phyloP scores from a whole-genome alignment of 176 grass and related monocot genomes.

The Oryza meyeriana region DNA sequence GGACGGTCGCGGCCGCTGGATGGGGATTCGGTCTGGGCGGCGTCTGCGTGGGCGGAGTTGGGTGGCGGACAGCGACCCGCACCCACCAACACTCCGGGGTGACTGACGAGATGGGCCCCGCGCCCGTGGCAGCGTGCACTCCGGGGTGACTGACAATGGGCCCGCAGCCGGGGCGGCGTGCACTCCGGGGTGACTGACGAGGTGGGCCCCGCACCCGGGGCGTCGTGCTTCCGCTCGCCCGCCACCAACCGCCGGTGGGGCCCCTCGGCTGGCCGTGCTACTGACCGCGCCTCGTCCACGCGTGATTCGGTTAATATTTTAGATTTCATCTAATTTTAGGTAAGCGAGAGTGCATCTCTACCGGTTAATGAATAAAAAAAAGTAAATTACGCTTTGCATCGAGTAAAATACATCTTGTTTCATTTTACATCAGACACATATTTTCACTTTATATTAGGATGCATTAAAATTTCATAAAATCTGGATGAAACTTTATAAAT shows the following conservation, averaged over 20 bases:
- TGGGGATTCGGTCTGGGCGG: constrained; percentile 7
- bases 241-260: background rate
- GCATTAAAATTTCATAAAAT: no score
- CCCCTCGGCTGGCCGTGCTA: background rate
- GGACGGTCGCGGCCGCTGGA: background rate
- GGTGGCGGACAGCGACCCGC: constrained; percentile 43
- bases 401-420: no score
- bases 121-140: no score
- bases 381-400: no score
- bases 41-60: background rate
- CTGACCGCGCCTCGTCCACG: background rate
- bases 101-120: background rate
- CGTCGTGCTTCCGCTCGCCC: background rate
- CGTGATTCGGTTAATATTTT: background rate
- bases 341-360: background rate
- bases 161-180: background rate
- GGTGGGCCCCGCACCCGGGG: background rate
- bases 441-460: no score
- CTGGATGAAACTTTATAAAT: no score
- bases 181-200: background rate
- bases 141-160: background rate
- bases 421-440: no score
- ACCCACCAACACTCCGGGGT: background rate
- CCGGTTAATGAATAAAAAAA: background rate
- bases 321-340: background rate